These are phyloP conservation scores for Castanea sativa DNA, from an alignment of 306 rosid genomes.

Conservation along the genomic window DNA sequence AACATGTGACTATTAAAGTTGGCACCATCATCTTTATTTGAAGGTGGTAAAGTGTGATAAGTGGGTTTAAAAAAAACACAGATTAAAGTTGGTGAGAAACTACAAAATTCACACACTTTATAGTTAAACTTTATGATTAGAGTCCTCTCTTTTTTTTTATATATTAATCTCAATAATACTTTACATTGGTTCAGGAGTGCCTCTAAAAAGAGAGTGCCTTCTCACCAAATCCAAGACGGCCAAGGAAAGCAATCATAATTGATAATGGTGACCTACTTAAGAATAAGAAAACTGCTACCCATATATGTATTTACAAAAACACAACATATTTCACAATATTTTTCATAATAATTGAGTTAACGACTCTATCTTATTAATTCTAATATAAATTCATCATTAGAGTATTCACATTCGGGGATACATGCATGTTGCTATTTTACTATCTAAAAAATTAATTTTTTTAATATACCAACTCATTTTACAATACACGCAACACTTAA, in stretches of 20 bases:
- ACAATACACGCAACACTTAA: no score
- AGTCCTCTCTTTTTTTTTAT: no score
- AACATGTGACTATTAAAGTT: constrained; percentile 27
- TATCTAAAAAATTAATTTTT: no score
- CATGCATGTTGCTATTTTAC: no score
- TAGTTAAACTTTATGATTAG: neutral
- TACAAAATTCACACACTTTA: neutral
- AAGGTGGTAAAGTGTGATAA: constrained; percentile 17
- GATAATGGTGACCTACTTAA: neutral
- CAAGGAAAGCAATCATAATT: constrained; percentile 45
- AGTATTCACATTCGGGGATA: accelerated
- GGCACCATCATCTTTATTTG: constrained; percentile 27
- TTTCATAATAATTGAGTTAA: no score
- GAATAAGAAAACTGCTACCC: neutral
- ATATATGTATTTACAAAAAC: neutral
- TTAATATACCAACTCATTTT: no score
- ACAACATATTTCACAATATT: no score
- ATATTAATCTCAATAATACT: no score
- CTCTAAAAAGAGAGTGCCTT: constrained; percentile 9
- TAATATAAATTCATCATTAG: no score
- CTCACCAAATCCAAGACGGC: constrained; percentile 31
- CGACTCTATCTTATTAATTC: no score
- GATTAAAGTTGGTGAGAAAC: neutral
- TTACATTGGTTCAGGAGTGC: constrained; percentile 1
- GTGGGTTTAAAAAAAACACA: neutral